Base-by-base conservation (phyloP, 2,329 filamentous ascomycete species). In the Myriangium duriaei region DNA sequence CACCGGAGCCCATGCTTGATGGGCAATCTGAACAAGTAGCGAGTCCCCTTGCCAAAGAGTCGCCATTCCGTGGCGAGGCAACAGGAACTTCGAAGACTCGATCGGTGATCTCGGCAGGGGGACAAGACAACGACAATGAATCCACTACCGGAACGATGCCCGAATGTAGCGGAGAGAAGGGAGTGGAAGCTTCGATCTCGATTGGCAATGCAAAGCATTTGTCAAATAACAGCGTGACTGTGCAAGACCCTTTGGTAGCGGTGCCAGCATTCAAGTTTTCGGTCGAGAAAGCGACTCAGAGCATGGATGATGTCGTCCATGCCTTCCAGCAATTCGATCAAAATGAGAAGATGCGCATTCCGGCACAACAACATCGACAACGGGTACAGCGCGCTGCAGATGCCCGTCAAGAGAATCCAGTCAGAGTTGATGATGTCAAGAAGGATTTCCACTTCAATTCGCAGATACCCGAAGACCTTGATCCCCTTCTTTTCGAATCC, bases 401-500 rank as follows among this genome's bases (percentile, higher is more conserved):
- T 46, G 68, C 64, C 12, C 66, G 68, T 12, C 68, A 76, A 42
- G 91, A 96, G 56, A 93, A 93, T 57, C 85, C 87, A 48, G 77
- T 91, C 47, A 95, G 93, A 60, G 61, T 98, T 44, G 92, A 84
- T 42, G 91, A 98, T 61, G 64, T 98, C 41, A 92, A 91, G 68
- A 94, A 88, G 49, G 91, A 74, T 55, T 98, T 98, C 69, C 96
- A 96, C 62, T 72, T 98, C 12, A 80, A 82, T 34, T 95, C 88
- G 2, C 86, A 87, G 4, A 86, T 98, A 7, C 91, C 91, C 1
- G 78, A 74, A 36, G 91, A 98, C 58, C 64, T 98, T 24, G 86
- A 98, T 17, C 80, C 84, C 1, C 98, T 98, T 48, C 80, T 98
- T 43, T 88, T 91, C 42, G 98, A 96, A 57, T 91, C 98, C 55